Evolutionary conservation across 1,139 yeast species (phyloP), one percentile per base, ranked within the genome.

Genomic region (Yamadazyma atmosphaerica): DNA sequence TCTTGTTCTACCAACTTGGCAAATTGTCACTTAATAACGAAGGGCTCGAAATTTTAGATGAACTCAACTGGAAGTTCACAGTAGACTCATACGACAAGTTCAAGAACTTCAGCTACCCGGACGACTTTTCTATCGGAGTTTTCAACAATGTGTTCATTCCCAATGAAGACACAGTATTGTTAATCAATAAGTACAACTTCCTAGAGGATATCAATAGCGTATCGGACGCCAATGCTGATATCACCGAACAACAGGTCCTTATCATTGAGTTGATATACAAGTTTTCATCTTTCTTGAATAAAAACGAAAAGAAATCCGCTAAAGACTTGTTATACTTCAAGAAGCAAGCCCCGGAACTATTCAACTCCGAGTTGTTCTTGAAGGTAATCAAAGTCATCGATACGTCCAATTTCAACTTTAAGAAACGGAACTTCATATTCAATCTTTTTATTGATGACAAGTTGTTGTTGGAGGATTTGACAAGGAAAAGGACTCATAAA

Each of bases 1-100:
- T 89, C 1, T 86, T 95, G 18, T 86, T 85, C 52, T 86, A 78
- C 50, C 86, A 81, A 1, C 64, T 90, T 31, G 96, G 97, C 0
- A 71, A 87, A 51, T 70, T 89, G 13, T 72, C 95, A 0, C 70
- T 74, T 14, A 87, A 95, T 0, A 68, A 68, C 25, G 90, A 87
- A 51, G 98, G 98, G 0, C 72, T 81, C 24, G 97, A 89, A 51
- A 79, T 89, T n/a, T 63, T 90, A 38, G 96, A 87, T 54, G 96
- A 88, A 51, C 65, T 74, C 38, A 81, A 81, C 2, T 90, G 97
- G 97, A 67, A 68, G 19, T 76, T 85, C 14, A 79, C 79, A 17
- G 58, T 77, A 29, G 77, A 81, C 43, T 64, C 70, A 3, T 72
- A 73, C 50, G 73, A 77, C 12, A 60, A 64, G 34, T 42, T 26